Conservation (phyloP, 176 grass and related monocot genomes). For the Saccharum spontaneum region DNA sequence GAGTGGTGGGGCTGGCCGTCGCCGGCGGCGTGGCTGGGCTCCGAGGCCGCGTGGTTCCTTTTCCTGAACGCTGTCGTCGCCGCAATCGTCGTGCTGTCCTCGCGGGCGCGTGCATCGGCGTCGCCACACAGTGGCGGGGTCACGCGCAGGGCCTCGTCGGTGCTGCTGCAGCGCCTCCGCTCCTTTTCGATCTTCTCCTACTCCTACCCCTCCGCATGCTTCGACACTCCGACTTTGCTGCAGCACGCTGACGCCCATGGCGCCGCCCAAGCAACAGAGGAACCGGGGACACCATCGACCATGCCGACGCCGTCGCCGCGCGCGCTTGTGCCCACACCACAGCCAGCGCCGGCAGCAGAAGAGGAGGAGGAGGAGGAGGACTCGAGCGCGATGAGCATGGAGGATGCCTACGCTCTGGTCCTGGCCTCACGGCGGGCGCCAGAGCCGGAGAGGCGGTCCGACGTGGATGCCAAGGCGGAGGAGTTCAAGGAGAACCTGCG, state of each 20-base stretch:
- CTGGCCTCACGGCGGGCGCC: too few species aligned
- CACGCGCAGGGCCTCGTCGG: conserved; percentile 44
- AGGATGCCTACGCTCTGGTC: too few species aligned
- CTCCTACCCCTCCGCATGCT: conserved; percentile 19
- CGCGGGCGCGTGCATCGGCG: neutral
- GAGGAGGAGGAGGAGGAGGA: too few species aligned
- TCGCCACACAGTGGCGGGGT: neutral
- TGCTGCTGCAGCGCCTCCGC: conserved; percentile 29
- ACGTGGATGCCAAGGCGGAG: too few species aligned
- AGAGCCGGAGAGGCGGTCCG: too few species aligned
- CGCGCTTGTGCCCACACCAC: neutral
- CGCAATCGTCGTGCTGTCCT: conserved; percentile 42
- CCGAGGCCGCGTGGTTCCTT: conserved; percentile 24
- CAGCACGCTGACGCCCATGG: neutral
- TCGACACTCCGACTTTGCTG: neutral
- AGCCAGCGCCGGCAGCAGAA: neutral
- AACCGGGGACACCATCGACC: neutral
- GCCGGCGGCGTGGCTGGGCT: neutral
- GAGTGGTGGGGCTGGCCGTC: neutral
- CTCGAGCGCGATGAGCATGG: too few species aligned
- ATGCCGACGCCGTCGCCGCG: neutral
- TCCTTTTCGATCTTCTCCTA: conserved; percentile 46
- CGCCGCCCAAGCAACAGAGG: neutral
- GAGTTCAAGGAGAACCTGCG: too few species aligned
- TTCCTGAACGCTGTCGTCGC: conserved; percentile 31